Base-by-base conservation (phyloP, 805 yeast species). In the Candida argentea region DNA sequence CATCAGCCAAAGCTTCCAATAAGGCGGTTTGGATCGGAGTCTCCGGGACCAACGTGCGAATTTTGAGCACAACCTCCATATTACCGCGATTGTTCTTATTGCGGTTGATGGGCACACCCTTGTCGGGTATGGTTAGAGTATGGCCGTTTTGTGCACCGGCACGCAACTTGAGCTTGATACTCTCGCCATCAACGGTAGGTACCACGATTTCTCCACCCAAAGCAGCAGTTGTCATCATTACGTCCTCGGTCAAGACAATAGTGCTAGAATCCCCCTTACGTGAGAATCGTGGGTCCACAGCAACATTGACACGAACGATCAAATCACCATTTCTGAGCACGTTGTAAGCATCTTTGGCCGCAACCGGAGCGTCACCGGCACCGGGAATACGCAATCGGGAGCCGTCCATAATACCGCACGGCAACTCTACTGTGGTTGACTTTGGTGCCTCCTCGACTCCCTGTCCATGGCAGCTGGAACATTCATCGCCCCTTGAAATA, bases 141-240 rank as follows among this genome's bases (percentile, higher is more conserved):
- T 76, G 70, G 15, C 89, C 93, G 22, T 70, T 60, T 46, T 83
- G 93, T 0, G 94, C 82, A 1, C 95, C 97, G 0, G 82, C 59
- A 28, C 93, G 76, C 8, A 91, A 77, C 53, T 75, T 83, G 31
- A 91, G 56, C 51, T 85, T 80, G 28, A 93, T 61, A 20, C 67
- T 67, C 22, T 70, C 70, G 4, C 93, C 96, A 37, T 76, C 84
- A 16, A 91, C 70, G 0, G 98, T 89, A 19, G 97, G 97, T n/a
- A 91, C 72, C 27, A 79, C 73, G 14, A 91, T 69, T 25, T 73
- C 75, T 21, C 99, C 99, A 35, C 99, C 99, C 25, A 91, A 63
- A 0, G 95, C 86, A 1, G 98, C 98, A 0, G 98, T 91, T 1
- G 98, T 91, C 75, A 85, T 81, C 26, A 91, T 81, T 29, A 91